Conservation (phyloP, 2,329 filamentous ascomycete genomes). For the Venturiaceae sp. region DNA sequence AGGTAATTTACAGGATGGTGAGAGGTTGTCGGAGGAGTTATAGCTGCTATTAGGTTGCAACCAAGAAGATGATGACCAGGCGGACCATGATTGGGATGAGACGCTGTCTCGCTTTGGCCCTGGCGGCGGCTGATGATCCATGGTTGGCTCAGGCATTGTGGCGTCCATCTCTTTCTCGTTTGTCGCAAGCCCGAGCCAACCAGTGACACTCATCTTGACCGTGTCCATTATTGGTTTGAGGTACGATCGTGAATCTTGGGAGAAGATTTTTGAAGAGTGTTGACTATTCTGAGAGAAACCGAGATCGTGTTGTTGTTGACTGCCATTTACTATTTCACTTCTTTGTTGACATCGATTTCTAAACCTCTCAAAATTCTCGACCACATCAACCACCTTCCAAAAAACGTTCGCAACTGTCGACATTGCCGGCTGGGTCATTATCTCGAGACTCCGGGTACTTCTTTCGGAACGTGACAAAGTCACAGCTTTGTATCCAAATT, state of each 20-base stretch:
- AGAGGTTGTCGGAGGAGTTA: not conserved
- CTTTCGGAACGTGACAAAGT: not conserved
- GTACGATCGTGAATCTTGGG: not conserved
- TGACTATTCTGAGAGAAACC: not conserved
- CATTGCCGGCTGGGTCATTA: not conserved
- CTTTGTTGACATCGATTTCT: not conserved
- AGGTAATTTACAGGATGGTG: not conserved
- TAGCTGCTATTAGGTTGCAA: not conserved
- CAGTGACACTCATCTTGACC: not conserved
- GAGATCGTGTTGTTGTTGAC: no score
- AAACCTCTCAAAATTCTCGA: not conserved
- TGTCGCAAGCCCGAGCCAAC: not conserved
- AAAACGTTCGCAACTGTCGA: not conserved
- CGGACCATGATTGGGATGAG: not conserved
- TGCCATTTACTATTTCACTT: not conserved
- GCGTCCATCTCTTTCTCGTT: not conserved
- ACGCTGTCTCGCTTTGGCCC: no score
- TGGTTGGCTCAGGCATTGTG: no score
- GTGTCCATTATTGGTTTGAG: not conserved
- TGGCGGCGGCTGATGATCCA: no score
- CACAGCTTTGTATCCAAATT: not conserved
- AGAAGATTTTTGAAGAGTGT: not conserved
- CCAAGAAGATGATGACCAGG: not conserved
- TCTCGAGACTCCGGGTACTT: not conserved
- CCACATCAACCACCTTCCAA: not conserved